These are phyloP conservation scores for Taxillus chinensis DNA, from an alignment of 164 flowering plant genomes.

Conservation along the genomic window DNA sequence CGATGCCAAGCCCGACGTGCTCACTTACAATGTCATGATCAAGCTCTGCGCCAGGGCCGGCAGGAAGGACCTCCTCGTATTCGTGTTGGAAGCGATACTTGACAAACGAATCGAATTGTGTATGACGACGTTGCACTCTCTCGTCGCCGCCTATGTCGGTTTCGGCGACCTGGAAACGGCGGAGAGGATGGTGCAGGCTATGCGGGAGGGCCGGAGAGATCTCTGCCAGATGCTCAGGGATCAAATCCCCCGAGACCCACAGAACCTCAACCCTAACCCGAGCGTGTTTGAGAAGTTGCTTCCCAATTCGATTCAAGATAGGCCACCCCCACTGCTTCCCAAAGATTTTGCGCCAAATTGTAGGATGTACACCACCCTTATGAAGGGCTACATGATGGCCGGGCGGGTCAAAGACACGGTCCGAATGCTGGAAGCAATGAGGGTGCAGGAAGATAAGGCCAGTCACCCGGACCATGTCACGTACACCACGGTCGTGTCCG, in stretches of 20 bases:
- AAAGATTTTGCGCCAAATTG: conserved; percentile 47
- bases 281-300: conserved; percentile 54
- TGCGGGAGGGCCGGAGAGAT: conserved; percentile 77
- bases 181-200: conserved; percentile 74
- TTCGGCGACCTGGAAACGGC: conserved; percentile 75
- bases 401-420: conserved; percentile 66
- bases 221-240: conserved; percentile 60
- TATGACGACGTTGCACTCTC: conserved; percentile 67
- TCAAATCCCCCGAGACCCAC: conserved; percentile 14
- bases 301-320: conserved; percentile 28
- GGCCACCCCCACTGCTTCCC: conserved; percentile 45
- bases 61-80: conserved; percentile 66
- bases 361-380: conserved; percentile 83
- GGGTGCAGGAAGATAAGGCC: conserved; percentile 46
- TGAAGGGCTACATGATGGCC: conserved; percentile 92
- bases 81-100: conserved; percentile 61
- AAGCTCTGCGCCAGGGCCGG: conserved; percentile 73
- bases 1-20: conserved; percentile 53
- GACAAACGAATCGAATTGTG: conserved; percentile 40
- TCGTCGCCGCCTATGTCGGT: conserved; percentile 92
- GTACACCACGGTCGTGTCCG: conserved; percentile 83
- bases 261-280: conserved; percentile 12
- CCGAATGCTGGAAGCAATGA: conserved; percentile 83
- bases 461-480: conserved; percentile 89
- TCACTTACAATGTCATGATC: conserved; percentile 82